These are phyloP conservation scores for Paxillus involutus DNA, from an alignment of 768 basidiomycete genomes.

Conservation along the genomic window DNA sequence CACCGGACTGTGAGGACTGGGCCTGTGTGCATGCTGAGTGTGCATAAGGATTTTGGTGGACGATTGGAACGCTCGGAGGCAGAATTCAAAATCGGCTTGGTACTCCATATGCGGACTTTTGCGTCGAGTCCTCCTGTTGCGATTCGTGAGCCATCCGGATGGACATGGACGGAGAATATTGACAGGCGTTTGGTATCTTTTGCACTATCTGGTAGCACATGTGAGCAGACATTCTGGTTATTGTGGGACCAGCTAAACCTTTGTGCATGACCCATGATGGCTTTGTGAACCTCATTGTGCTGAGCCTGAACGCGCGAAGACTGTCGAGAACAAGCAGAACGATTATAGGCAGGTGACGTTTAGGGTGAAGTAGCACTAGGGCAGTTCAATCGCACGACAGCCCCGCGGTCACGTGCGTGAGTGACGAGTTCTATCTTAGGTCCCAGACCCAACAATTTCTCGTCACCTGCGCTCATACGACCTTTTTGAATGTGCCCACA, in stretches of 20 bases:
- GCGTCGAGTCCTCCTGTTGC: slow-evolving; percentile 98
- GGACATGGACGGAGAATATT: slow-evolving; percentile 92
- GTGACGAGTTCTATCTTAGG: no score
- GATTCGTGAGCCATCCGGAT: slow-evolving; percentile 93
- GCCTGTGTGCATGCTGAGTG: slow-evolving; percentile 90
- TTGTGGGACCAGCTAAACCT: slow-evolving; percentile 34
- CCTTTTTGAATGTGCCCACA: no score
- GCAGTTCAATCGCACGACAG: background rate
- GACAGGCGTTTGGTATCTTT: slow-evolving; percentile 68
- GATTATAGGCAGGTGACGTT: background rate
- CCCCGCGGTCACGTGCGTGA: background rate
- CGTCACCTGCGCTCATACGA: no score
- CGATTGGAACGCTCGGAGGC: slow-evolving; percentile 64
- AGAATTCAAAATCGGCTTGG: slow-evolving; percentile 85
- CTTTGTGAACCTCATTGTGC: slow-evolving; percentile 80
- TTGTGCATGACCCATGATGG: slow-evolving; percentile 86
- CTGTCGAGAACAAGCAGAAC: background rate
- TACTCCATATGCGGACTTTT: slow-evolving; percentile 97
- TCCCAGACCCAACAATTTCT: no score
- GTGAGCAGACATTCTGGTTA: background rate
- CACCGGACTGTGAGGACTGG: slow-evolving; percentile 90
- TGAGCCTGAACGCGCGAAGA: background rate
- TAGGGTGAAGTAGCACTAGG: background rate
- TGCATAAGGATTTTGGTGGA: slow-evolving; percentile 86
- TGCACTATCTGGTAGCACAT: slow-evolving; percentile 33